Percentiles rank a stretch among this genome's conserved stretches.
phyloP scores from a whole-genome alignment of 371 early-diverging fungal genomes.

The Coemansia sp. region DNA sequence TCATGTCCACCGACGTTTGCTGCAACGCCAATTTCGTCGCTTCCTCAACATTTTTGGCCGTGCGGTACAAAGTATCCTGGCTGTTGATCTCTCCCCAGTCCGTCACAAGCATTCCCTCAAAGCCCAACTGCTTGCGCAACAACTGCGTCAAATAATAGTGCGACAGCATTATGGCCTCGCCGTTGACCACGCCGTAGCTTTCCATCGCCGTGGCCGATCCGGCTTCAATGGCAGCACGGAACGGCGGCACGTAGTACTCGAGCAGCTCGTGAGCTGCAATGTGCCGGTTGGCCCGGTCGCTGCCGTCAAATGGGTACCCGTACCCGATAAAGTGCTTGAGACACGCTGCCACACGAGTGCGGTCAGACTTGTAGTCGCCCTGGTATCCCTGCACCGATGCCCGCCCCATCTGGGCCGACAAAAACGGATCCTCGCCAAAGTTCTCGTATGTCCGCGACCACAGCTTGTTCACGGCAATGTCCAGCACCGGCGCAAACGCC shows the following conservation, averaged over 20 bases:
- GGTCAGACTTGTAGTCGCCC: slow-evolving; percentile 62
- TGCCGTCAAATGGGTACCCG: slow-evolving; percentile 55
- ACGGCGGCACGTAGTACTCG: slow-evolving; percentile 65
- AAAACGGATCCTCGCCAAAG: slow-evolving; percentile 62
- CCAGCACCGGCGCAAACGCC: slow-evolving; percentile 67
- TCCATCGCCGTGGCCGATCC: slow-evolving; percentile 72
- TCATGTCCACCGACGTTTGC: slow-evolving; percentile 63
- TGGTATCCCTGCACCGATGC: slow-evolving; percentile 63
- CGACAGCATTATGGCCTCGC: slow-evolving; percentile 61
- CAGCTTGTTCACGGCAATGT: slow-evolving; percentile 64
- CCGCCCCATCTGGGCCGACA: slow-evolving; percentile 58
- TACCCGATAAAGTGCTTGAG: slow-evolving; percentile 63
- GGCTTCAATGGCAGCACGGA: slow-evolving; percentile 63
- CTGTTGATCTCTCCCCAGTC: slow-evolving; percentile 67
- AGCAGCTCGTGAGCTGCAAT: slow-evolving; percentile 60
- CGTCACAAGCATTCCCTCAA: slow-evolving; percentile 65
- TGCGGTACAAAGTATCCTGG: slow-evolving; percentile 57
- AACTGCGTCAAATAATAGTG: slow-evolving; percentile 57
- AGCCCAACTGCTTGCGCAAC: slow-evolving; percentile 60
- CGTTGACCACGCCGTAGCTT: slow-evolving; percentile 65
- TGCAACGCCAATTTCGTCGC: slow-evolving; percentile 48
- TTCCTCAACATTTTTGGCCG: slow-evolving; percentile 55
- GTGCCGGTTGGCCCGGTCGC: slow-evolving; percentile 62
- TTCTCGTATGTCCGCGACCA: slow-evolving; percentile 70
- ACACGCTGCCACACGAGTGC: slow-evolving; percentile 58